Evolutionary conservation across 371 early-diverging fungal species (phyloP).

Genomic region (Lichtheimia corymbifera): DNA sequence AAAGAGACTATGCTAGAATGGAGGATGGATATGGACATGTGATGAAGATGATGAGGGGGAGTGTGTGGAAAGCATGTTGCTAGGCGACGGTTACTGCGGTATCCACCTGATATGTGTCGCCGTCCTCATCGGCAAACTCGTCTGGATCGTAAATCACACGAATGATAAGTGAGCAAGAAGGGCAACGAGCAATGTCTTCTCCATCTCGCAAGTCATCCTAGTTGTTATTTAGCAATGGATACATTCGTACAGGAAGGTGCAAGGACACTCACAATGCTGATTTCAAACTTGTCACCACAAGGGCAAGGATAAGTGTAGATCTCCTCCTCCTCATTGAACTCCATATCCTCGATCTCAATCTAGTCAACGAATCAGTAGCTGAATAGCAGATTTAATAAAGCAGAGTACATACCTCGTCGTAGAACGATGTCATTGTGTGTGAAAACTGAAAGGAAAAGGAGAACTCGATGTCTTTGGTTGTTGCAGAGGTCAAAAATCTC

Average conservation of each 20-base stretch:
- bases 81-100: constrained; percentile 34
- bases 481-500: too few relatives aligned
- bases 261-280: constrained; percentile 60
- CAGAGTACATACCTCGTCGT: constrained; percentile 67
- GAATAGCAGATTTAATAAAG: constrained; percentile 15
- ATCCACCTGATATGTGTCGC: constrained; percentile 44
- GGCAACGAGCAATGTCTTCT: constrained; percentile 95
- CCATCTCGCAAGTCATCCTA: constrained; percentile 89
- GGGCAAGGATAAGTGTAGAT: constrained; percentile 98
- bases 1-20: constrained; percentile 2
- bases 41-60: constrained; percentile 5
- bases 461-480: not conserved
- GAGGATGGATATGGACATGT: constrained; percentile 1
- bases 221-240: not conserved
- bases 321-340: constrained; percentile 85
- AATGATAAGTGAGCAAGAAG: constrained; percentile 95
- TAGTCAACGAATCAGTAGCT: constrained; percentile 12
- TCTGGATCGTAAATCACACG: constrained; percentile 83
- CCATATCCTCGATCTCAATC: constrained; percentile 97
- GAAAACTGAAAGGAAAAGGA: not conserved
- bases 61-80: not conserved
- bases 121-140: constrained; percentile 54
- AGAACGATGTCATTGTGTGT: constrained; percentile 64
- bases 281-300: constrained; percentile 99
- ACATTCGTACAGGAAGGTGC: not conserved